These are phyloP conservation scores for Fraxinus baroniana DNA, from an alignment of 305 asterid species.

Conservation along the genomic window DNA sequence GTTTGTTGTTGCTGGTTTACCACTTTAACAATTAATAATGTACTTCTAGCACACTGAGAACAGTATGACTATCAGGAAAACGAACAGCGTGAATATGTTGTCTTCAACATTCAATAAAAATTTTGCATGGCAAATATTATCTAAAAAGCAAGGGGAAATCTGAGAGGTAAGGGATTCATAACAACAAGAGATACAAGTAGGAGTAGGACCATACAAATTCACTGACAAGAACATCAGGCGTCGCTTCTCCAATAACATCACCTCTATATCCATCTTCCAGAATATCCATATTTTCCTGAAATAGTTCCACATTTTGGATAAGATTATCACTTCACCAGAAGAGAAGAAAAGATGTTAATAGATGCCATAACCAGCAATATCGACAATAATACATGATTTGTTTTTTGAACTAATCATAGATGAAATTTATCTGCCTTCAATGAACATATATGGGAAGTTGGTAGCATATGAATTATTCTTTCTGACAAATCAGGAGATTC, in stretches of 20 bases:
- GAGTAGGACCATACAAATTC: conserved; percentile 73
- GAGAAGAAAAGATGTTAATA: background rate
- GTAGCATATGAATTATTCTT: background rate
- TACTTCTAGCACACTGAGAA: background rate
- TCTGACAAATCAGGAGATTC: background rate
- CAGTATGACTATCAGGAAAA: background rate
- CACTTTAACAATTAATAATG: background rate
- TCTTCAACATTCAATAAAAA: background rate
- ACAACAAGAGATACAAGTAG: conserved; percentile 3
- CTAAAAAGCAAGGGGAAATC: background rate
- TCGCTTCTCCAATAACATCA: conserved; percentile 91
- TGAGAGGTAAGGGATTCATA: background rate
- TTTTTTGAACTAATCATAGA: background rate
- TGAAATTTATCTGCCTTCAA: background rate
- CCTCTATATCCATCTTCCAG: conserved; percentile 81
- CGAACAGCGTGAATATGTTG: background rate
- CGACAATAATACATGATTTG: background rate
- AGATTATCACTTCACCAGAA: background rate
- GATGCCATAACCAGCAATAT: background rate
- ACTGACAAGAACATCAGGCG: conserved; percentile 85
- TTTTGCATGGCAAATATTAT: background rate
- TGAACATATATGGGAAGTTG: background rate
- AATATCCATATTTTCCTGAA: conserved; percentile 69
- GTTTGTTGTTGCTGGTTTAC: background rate
- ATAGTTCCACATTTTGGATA: conserved; percentile 3